Evolutionary conservation across 257 asterid species (phyloP), one percentile per base, ranked within the genome.

Genomic region (Nicotiana otophora): DNA sequence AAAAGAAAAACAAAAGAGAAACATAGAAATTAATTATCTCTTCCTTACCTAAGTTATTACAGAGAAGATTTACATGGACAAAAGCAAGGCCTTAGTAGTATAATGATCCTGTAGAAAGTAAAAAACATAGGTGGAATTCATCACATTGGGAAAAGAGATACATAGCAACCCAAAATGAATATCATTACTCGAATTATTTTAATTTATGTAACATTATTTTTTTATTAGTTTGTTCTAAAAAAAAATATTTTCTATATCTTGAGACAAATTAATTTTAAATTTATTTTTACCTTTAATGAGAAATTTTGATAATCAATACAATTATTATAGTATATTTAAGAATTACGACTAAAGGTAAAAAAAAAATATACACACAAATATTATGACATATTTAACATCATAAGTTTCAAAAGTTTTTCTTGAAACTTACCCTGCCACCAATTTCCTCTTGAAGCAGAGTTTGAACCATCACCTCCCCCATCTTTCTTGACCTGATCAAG

Each of bases 391-490:
- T 34, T 34, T 34, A 31, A 31, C 0, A 34, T 1, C 39, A 34
- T 1, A 34, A 34, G 39, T 34, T 34, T 5, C 39, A 34, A 34
- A 34, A 5, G 39, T 34, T 34, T 34, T 34, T 34, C 1, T 42
- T 8, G 48, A 42, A 42, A 39, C 84, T 36, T 89, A 91, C 96
- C 97, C 87, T 91, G 87, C 98, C 98, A 94, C 98, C 97, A 94
- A 82, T 94, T 91, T 85, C 98, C 97, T 88, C 97, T 88, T 4
- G 97, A 91, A 70, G 96, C 97, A 77, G 87, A 65, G 46, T 84
- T 89, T 34, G 90, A 82, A 46, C 79, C 79, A 72, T 72, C 61
- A 1, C 5, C 28, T 2, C 64, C 28, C 0, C 15, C 79, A 46
- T 83, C 89, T 82, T 88, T 93, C 85, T 88, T 89, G 39, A 82